A percentile compares a stretch with the other conserved stretches of the same genome.
Conservation (phyloP, 345 rosid species). For the Pistacia atlantica region DNA sequence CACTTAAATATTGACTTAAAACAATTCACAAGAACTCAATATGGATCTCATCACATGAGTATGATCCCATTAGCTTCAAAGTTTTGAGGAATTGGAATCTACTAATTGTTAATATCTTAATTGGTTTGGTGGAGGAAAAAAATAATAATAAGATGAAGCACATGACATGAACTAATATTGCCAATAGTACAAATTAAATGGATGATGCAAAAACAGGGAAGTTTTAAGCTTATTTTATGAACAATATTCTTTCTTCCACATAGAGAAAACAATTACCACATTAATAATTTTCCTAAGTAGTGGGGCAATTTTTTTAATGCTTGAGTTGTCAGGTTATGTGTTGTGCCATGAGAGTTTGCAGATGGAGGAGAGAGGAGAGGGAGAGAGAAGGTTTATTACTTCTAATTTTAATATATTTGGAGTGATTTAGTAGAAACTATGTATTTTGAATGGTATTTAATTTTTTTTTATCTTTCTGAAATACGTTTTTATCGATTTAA, state of each 20-base stretch:
- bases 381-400: background rate
- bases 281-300: background rate
- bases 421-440: too few relatives aligned
- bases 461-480: background rate
- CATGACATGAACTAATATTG: conserved; percentile 27
- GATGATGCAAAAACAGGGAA: background rate
- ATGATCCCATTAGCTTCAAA: conserved; percentile 11
- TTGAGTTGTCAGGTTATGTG: background rate
- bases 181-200: conserved; percentile 7
- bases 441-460: too few relatives aligned
- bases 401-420: background rate
- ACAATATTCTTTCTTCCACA: background rate
- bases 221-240: conserved; percentile 1
- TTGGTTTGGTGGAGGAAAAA: background rate
- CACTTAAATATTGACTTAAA: background rate
- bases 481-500: background rate
- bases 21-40: background rate
- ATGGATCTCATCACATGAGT: conserved; percentile 30
- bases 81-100: conserved; percentile 18
- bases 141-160: conserved; percentile 10
- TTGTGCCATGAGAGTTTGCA: conserved; percentile 17
- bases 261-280: background rate
- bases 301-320: conserved; percentile 4
- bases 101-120: background rate
- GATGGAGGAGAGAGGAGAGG: background rate